Evolutionary conservation across 371 early-diverging fungal genomes (phyloP).

Genomic region (Mortierella sp.): DNA sequence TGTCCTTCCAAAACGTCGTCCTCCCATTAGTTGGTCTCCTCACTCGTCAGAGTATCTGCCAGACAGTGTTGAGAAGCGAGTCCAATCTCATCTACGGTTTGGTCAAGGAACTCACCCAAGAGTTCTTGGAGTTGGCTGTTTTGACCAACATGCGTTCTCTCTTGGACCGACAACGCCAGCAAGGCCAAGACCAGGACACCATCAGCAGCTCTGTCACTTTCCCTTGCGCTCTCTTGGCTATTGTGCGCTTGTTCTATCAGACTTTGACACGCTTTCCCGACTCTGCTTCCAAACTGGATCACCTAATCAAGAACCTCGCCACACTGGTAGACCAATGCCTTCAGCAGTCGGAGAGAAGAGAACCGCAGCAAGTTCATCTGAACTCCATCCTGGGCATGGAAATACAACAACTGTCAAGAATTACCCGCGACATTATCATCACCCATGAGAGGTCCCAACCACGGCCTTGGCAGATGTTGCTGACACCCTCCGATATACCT

Average conservation of each 20-base stretch:
- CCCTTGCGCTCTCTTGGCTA: conserved; percentile 29
- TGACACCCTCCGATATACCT: not conserved
- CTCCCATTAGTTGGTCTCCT: conserved; percentile 39
- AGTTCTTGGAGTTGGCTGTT: conserved; percentile 27
- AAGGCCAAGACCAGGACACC: not conserved
- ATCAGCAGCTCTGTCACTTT: not conserved
- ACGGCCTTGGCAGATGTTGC: not conserved
- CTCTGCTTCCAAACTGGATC: not conserved
- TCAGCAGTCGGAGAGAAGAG: not conserved
- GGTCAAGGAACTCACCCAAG: conserved; percentile 16
- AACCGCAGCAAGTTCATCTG: not conserved
- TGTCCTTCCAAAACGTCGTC: conserved; percentile 34
- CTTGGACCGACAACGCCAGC: not conserved
- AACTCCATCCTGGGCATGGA: not conserved
- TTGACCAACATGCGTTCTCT: conserved; percentile 17
- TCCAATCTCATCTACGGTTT: conserved; percentile 10
- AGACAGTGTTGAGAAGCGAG: conserved; percentile 13
- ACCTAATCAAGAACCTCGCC: not conserved
- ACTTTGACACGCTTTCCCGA: conserved; percentile 13
- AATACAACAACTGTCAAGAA: not conserved
- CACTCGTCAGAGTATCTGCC: conserved; percentile 26
- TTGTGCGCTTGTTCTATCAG: conserved; percentile 40
- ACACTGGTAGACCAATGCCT: not conserved
- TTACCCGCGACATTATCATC: not conserved
- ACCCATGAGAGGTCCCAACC: too few species aligned